Conservation (phyloP, 2,329 filamentous ascomycete genomes). For the Xylaria sp. region DNA sequence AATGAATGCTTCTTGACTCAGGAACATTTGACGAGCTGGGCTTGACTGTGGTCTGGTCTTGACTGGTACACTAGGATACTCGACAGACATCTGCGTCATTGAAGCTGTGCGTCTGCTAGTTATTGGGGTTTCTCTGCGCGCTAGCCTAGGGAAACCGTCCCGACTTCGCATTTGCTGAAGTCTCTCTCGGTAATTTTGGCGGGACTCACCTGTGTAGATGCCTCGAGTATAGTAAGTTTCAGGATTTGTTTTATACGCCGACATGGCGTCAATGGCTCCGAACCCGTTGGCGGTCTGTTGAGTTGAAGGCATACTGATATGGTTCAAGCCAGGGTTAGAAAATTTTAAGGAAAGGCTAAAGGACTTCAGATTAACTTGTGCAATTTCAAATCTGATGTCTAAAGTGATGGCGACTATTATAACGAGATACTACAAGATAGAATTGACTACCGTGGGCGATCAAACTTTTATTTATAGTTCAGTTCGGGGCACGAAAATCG, state of each 20-base stretch:
- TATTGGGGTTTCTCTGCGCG: background rate
- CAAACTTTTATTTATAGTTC: constrained; percentile 13
- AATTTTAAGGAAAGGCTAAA: background rate
- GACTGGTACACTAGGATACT: constrained; percentile 24
- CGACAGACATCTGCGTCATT: background rate
- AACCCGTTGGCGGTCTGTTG: background rate
- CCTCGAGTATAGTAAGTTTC: background rate
- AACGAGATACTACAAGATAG: background rate
- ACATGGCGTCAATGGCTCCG: background rate
- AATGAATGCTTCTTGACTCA: too few relatives aligned
- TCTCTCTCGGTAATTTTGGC: constrained; percentile 35
- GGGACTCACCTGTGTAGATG: constrained; percentile 41
- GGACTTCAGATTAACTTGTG: constrained; percentile 5
- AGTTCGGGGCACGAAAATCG: too few relatives aligned
- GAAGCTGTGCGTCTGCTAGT: constrained; percentile 8
- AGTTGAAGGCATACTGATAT: constrained; percentile 16
- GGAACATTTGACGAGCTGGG: background rate
- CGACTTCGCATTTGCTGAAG: constrained; percentile 27
- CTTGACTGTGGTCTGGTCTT: background rate
- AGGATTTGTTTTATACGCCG: background rate
- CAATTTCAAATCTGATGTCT: constrained; percentile 5
- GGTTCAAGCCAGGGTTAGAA: background rate
- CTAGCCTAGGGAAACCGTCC: background rate
- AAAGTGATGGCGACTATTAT: background rate
- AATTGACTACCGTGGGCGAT: background rate